Evolutionary conservation across 306 rosid species (phyloP).

Genomic region (Prunus armeniaca): DNA sequence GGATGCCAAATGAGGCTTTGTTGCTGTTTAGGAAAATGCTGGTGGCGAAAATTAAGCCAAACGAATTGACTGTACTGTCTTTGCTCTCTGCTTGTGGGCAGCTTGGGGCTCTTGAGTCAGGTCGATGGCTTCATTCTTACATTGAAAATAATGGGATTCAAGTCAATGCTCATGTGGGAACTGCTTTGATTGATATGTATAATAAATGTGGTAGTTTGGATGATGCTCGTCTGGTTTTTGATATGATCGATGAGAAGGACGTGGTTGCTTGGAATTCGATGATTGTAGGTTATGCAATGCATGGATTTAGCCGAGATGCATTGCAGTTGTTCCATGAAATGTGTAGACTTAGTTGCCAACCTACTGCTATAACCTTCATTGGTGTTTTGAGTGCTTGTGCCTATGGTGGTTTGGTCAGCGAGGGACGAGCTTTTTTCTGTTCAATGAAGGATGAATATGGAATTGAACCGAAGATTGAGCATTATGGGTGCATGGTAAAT

Average conservation of each 20-base stretch:
- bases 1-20: constrained; percentile 59
- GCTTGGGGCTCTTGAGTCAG: constrained; percentile 72
- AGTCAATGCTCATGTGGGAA: constrained; percentile 53
- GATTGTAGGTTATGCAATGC: constrained; percentile 68
- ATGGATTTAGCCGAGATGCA: constrained; percentile 65
- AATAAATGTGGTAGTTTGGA: constrained; percentile 71
- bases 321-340: constrained; percentile 57
- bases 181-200: constrained; percentile 82
- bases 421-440: constrained; percentile 54
- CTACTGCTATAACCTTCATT: constrained; percentile 62
- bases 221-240: constrained; percentile 60
- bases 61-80: constrained; percentile 61
- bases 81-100: constrained; percentile 75
- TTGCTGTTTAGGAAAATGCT: constrained; percentile 63
- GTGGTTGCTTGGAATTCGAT: constrained; percentile 79
- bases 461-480: constrained; percentile 66
- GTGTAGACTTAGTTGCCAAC: constrained; percentile 40
- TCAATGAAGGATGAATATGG: constrained; percentile 50
- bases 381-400: constrained; percentile 70
- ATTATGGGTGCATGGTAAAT: constrained; percentile 78
- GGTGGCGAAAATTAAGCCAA: constrained; percentile 46
- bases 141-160: constrained; percentile 36
- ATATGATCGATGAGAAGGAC: constrained; percentile 46
- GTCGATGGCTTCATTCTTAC: constrained; percentile 74
- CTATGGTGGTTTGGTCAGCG: constrained; percentile 59